Conservation (phyloP, 768 basidiomycete species). For the Mrakia blollopis region DNA sequence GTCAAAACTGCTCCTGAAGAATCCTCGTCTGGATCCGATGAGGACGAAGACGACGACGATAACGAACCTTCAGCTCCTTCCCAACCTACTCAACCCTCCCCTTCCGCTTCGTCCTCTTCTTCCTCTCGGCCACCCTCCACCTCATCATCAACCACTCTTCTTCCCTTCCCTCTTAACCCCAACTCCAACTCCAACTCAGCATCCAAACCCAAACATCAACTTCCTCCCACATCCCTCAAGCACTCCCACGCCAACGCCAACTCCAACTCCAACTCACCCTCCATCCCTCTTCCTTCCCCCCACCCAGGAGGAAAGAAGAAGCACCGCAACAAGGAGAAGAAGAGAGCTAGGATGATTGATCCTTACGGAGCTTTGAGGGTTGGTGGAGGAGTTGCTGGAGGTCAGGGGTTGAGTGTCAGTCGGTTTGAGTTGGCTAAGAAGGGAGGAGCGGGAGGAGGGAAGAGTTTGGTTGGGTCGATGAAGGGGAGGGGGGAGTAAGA, state of each 20-base stretch:
- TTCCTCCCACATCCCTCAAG: not conserved
- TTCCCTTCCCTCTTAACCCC: not conserved
- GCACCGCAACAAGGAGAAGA: not conserved
- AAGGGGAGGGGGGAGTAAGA: not conserved
- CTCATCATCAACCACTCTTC: not conserved
- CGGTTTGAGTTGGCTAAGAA: constrained; percentile 5
- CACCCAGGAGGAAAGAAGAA: not conserved
- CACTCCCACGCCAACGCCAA: not conserved
- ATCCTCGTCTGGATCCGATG: not conserved
- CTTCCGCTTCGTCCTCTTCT: not conserved
- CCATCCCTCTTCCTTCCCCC: not conserved
- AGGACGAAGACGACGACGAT: not conserved
- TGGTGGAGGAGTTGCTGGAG: not conserved
- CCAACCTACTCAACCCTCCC: not conserved
- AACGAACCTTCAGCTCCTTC: not conserved
- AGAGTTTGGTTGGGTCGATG: constrained; percentile 5
- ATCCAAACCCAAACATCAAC: constrained; percentile 12
- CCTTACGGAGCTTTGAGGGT: not conserved
- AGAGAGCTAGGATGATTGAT: not conserved
- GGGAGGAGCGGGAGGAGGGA: not conserved
- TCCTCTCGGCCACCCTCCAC: not conserved
- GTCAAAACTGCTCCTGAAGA: not conserved
- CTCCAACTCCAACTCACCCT: not conserved
- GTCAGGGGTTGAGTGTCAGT: not conserved
- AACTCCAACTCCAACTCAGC: not conserved